Percentiles rank a stretch among this genome's conserved stretches.
Evolutionary conservation across 2,329 filamentous ascomycete genomes (phyloP).

Genomic region (Domatiomyces catenatus): DNA sequence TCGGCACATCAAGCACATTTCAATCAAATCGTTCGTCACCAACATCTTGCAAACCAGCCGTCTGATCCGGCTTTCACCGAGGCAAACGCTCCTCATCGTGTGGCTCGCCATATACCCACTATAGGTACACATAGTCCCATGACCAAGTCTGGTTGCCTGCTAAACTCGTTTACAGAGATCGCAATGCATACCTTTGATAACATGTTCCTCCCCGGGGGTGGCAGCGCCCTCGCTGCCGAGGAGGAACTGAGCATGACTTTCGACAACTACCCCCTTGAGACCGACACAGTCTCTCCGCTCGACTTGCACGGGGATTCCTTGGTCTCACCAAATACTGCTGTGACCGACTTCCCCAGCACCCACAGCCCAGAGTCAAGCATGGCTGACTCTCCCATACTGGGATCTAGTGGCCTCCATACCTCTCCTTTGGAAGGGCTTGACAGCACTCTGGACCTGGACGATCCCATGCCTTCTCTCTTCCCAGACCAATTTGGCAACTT

Average conservation of each 20-base stretch:
- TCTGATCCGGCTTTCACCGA: constrained; percentile 21
- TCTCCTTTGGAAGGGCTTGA: constrained; percentile 17
- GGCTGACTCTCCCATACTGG: constrained; percentile 48
- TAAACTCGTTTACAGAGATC: constrained; percentile 8
- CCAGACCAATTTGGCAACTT: constrained; percentile 18
- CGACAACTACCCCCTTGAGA: constrained; percentile 6
- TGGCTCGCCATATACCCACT: neutral
- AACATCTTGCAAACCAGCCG: constrained; percentile 10
- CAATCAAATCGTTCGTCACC: constrained; percentile 15
- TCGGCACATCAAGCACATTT: constrained; percentile 14
- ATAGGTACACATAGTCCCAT: neutral
- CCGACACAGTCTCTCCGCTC: constrained; percentile 59
- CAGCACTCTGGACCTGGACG: constrained; percentile 12
- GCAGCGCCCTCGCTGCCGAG: constrained; percentile 11
- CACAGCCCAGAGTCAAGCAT: constrained; percentile 45
- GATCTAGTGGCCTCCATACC: constrained; percentile 15
- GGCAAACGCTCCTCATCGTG: constrained; percentile 11
- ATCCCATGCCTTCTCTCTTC: constrained; percentile 13
- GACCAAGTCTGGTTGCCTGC: neutral
- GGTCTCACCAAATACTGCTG: constrained; percentile 53
- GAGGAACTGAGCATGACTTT: constrained; percentile 11
- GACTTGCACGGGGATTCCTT: constrained; percentile 49
- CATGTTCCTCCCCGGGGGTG: constrained; percentile 12
- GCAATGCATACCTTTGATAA: constrained; percentile 14
- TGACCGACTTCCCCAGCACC: constrained; percentile 59